A percentile compares a stretch with the other conserved stretches of the same genome.
Evolutionary conservation across 1,139 yeast genomes (phyloP).

Genomic region (Blastobotrys indianensis): DNA sequence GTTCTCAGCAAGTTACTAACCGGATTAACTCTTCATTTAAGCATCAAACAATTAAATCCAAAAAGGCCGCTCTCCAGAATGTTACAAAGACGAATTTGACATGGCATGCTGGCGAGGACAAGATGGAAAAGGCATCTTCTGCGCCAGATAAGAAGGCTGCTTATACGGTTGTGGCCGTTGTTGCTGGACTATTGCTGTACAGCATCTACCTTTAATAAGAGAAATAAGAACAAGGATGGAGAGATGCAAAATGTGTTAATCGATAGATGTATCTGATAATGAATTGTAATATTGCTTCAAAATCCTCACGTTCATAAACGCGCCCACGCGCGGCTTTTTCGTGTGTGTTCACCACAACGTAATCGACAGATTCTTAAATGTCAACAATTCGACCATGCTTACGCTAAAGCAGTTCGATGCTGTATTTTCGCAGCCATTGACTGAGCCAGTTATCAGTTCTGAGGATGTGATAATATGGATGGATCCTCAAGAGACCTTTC

Average conservation of each 20-base stretch:
- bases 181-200: constrained; percentile 3
- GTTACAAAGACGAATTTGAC: background rate
- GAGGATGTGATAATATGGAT: constrained; percentile 18
- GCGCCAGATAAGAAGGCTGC: background rate
- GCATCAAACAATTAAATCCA: background rate
- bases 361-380: no score
- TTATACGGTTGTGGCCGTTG: background rate
- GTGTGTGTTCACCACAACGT: no score
- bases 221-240: no score
- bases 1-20: no score
- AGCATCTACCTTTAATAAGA: no score
- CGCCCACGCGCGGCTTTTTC: no score
- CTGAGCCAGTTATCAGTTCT: background rate
- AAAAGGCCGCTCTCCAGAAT: background rate
- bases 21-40: no score
- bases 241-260: no score
- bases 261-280: no score
- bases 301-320: no score
- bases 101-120: background rate
- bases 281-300: no score
- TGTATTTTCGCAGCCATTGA: constrained; percentile 2
- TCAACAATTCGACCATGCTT: background rate
- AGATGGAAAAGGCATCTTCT: constrained; percentile 1
- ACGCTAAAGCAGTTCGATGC: constrained; percentile 5
- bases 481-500: constrained; percentile 18